phyloP scores from a whole-genome alignment of 106 monocot species.

The Alisma plantagoaquatica region DNA sequence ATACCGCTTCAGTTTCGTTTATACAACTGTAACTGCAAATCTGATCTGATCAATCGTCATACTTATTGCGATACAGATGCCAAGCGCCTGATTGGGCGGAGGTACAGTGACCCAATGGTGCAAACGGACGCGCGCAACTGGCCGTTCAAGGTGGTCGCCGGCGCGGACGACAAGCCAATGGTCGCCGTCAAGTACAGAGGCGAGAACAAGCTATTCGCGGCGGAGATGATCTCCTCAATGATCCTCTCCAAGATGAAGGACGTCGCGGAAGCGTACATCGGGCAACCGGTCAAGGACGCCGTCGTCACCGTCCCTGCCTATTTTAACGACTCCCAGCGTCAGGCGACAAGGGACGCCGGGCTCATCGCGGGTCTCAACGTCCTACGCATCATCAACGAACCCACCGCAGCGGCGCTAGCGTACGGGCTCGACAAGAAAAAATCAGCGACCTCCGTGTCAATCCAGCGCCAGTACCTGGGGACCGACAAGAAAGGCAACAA shows the following conservation, averaged over 20 bases:
- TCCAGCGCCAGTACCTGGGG: too few species aligned
- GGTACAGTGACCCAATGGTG: not conserved
- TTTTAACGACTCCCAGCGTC: slow-evolving; percentile 23
- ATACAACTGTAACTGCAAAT: not conserved
- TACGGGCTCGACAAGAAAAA: slow-evolving; percentile 13
- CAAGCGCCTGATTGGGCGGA: slow-evolving; percentile 3
- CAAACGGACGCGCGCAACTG: slow-evolving; percentile 1
- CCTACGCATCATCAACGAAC: slow-evolving; percentile 11
- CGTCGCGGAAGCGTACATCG: not conserved
- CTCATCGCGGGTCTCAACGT: slow-evolving; percentile 21
- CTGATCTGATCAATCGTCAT: not conserved
- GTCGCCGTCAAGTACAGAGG: slow-evolving; percentile 3
- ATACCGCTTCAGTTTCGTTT: not conserved
- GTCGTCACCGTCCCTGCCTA: slow-evolving; percentile 21
- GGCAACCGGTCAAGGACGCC: slow-evolving; percentile 9
- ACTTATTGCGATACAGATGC: not conserved
- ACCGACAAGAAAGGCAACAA: not conserved
- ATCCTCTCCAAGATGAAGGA: slow-evolving; percentile 1
- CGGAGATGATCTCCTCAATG: slow-evolving; percentile 3
- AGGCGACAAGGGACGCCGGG: slow-evolving; percentile 23
- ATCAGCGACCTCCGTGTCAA: not conserved
- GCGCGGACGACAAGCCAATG: slow-evolving; percentile 3
- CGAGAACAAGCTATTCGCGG: slow-evolving; percentile 1
- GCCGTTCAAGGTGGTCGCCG: slow-evolving; percentile 4
- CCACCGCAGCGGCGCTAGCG: slow-evolving; percentile 20